phyloP scores from a whole-genome alignment of 1,139 yeast genomes.

The Kurtzmaniella quercitrusa region DNA sequence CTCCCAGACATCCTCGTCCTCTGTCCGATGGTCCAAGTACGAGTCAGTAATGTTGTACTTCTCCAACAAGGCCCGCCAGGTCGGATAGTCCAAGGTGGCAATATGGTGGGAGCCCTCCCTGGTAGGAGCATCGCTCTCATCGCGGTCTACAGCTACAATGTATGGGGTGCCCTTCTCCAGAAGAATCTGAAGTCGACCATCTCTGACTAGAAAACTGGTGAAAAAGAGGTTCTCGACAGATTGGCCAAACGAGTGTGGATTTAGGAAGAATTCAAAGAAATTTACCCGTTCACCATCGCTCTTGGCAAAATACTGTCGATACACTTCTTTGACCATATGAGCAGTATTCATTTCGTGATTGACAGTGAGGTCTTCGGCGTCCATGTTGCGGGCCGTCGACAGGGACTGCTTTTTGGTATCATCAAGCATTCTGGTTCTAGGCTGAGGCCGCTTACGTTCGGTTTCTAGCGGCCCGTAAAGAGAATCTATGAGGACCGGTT shows the following conservation, averaged over 20 bases:
- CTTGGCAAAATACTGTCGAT: slow-evolving; percentile 32
- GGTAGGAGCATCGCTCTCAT: slow-evolving; percentile 12
- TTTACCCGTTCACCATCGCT: slow-evolving; percentile 39
- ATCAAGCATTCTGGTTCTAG: slow-evolving; percentile 33
- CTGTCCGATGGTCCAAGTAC: slow-evolving; percentile 45
- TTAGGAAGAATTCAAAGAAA: slow-evolving; percentile 61
- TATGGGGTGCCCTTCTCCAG: slow-evolving; percentile 44
- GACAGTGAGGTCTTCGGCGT: slow-evolving; percentile 46
- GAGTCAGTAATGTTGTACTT: slow-evolving; percentile 49
- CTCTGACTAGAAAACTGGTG: slow-evolving; percentile 73
- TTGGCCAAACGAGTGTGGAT: slow-evolving; percentile 74
- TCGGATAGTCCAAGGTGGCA: slow-evolving; percentile 60
- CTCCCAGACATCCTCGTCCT: slow-evolving; percentile 25
- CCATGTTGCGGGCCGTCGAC: slow-evolving; percentile 51
- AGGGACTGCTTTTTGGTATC: slow-evolving; percentile 34
- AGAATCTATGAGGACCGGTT: slow-evolving; percentile 54
- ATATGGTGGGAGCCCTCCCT: slow-evolving; percentile 48
- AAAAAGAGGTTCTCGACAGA: slow-evolving; percentile 82
- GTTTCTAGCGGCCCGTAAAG: slow-evolving; percentile 71
- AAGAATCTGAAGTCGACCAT: slow-evolving; percentile 56
- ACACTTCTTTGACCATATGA: slow-evolving; percentile 49
- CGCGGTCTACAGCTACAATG: slow-evolving; percentile 17
- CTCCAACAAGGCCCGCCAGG: slow-evolving; percentile 57
- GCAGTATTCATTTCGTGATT: slow-evolving; percentile 56
- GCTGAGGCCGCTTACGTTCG: slow-evolving; percentile 44